Evolutionary conservation across 2,329 filamentous ascomycete genomes (phyloP), one percentile per base, ranked within the genome.

Genomic region (Apiospora marii): DNA sequence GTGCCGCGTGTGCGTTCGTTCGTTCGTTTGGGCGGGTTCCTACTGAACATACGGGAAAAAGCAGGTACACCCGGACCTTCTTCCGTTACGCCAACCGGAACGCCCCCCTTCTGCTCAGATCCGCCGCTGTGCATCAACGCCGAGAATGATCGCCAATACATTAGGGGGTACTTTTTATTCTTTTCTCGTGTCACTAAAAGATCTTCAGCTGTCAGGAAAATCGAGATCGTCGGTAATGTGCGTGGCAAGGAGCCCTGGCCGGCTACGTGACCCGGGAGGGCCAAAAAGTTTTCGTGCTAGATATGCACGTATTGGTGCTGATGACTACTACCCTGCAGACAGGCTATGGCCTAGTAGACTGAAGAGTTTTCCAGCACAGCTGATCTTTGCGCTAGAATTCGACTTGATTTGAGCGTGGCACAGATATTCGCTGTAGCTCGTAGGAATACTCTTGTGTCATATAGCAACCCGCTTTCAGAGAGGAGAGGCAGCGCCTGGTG

Each of bases 181-280:
- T 41, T 41, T 41, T 41, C 8, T 41, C 37, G 37, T 22, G 58
- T 64, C 58, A 41, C 58, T 7, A 14, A 51, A 51, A 1, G 27
- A 30, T 30, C 27, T 30, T 37, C 58, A 41, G 34, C 58, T 64
- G 58, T 41, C 58, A 64, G 8, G 34, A 41, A 37, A 41, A 41
- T 61, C 53, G 14, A 12, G 58, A 64, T 64, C 34, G 58, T 64
- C 34, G 58, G 41, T 51, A 6, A 27, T 51, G 49, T 64, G 58
- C 27, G 49, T 64, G 58, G 53, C 10, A 41, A n/a, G 22, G n/a
- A 7, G 8, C 34, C 37, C 37, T 6, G 58, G 19, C 34, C 30
- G 58, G 58, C 34, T 64, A 37, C 58, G 41, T n/a, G 22, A 64
- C 22, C 58, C 30, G 16, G 30, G 58, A 64, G 10, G 8, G 19